Percentiles rank a stretch among this genome's conserved stretches.
phyloP scores from a whole-genome alignment of 2,329 filamentous ascomycete genomes.

The Fusarium mundagurra region DNA sequence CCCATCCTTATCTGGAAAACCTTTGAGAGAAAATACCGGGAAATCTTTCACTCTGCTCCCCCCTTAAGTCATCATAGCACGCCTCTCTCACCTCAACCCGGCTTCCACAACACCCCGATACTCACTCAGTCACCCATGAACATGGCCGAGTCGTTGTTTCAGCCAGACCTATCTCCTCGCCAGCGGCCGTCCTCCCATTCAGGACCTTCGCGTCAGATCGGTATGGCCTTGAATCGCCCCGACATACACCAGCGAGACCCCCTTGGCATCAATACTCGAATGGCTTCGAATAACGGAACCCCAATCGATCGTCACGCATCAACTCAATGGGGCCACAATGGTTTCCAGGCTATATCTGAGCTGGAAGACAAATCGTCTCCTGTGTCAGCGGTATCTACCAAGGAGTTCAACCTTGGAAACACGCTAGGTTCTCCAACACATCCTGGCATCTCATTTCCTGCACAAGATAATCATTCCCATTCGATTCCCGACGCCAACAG shows the following conservation, averaged over 20 bases:
- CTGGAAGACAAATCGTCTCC: neutral
- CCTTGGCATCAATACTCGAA: neutral
- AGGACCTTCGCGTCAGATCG: neutral
- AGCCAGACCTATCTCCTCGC: neutral
- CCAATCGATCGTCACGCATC: neutral
- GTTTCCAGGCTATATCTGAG: neutral
- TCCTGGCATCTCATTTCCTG: neutral
- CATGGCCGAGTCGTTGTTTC: neutral
- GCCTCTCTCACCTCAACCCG: neutral
- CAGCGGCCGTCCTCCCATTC: neutral
- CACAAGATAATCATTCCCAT: neutral
- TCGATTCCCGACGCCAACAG: neutral
- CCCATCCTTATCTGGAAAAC: neutral
- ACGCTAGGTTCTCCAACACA: neutral
- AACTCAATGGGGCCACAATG: neutral
- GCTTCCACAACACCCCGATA: neutral
- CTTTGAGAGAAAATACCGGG: neutral
- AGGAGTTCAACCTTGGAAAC: neutral
- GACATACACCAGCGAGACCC: neutral
- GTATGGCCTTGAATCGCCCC: neutral
- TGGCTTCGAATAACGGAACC: neutral
- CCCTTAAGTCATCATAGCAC: no score
- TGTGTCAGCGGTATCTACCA: neutral
- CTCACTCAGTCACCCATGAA: neutral
- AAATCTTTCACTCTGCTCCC: neutral